Conservation (phyloP, 129 eudicot species). For the Helichrysum umbraculigerum region DNA sequence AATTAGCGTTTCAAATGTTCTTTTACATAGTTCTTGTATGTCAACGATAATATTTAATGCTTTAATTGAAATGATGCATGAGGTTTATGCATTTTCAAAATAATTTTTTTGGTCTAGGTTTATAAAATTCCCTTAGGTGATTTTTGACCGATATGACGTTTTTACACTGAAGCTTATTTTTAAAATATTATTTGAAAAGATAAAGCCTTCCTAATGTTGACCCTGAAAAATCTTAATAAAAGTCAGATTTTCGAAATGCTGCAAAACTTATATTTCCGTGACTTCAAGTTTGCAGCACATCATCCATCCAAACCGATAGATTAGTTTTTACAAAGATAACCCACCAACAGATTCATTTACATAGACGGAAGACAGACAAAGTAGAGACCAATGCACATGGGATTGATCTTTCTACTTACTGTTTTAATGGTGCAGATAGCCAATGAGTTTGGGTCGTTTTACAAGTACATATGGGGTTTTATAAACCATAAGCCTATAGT, state of each 20-base stretch:
- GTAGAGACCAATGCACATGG: background rate
- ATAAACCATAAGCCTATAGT: constrained; percentile 69
- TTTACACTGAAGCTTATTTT: background rate
- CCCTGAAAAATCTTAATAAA: background rate
- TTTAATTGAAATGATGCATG: background rate
- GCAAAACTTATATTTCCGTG: background rate
- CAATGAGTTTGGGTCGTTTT: constrained; percentile 77
- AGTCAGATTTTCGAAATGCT: background rate
- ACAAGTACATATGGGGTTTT: constrained; percentile 91
- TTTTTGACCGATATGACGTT: background rate
- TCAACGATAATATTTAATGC: background rate
- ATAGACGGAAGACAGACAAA: background rate
- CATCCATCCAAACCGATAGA: background rate
- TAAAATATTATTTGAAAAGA: background rate
- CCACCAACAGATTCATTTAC: background rate
- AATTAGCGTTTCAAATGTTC: background rate
- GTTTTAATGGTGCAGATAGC: constrained; percentile 58
- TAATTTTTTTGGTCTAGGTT: background rate
- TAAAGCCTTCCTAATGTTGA: background rate
- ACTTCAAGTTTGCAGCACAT: background rate
- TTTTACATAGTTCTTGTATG: background rate
- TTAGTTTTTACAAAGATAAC: background rate
- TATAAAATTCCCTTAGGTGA: background rate
- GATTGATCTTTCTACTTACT: background rate
- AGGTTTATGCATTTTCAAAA: background rate